Evolutionary conservation across 352 stramenopile genomes (phyloP).

Genomic region (Pythium pyrilobum): DNA sequence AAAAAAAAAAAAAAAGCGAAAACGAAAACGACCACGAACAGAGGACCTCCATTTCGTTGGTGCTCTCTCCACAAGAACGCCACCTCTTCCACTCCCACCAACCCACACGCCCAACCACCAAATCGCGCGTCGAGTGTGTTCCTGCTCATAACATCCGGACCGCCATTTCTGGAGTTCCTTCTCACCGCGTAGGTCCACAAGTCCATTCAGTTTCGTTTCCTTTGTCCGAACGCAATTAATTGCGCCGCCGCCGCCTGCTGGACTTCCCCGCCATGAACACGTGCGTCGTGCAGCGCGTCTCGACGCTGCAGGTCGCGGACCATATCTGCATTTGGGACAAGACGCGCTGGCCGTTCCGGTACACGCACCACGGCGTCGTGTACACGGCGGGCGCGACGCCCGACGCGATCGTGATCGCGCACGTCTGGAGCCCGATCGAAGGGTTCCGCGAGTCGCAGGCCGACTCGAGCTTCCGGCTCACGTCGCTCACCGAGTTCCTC

Average conservation of each 20-base stretch:
- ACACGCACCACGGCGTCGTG: slow-evolving; percentile 76
- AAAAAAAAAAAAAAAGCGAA: too few species aligned
- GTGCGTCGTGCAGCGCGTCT: slow-evolving; percentile 49
- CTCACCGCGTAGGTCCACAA: too few species aligned
- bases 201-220: background rate
- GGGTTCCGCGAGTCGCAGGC: slow-evolving; percentile 52
- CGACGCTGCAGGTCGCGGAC: slow-evolving; percentile 49
- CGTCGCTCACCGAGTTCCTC: slow-evolving; percentile 64
- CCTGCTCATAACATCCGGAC: too few species aligned
- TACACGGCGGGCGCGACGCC: slow-evolving; percentile 30
- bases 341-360: slow-evolving; percentile 66
- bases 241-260: background rate
- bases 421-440: slow-evolving; percentile 64
- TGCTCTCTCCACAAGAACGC: too few species aligned
- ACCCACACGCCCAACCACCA: too few species aligned
- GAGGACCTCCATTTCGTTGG: too few species aligned
- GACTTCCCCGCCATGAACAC: slow-evolving; percentile 39
- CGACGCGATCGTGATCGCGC: slow-evolving; percentile 53
- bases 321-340: slow-evolving; percentile 82
- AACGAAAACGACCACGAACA: too few species aligned
- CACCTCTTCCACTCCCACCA: too few species aligned
- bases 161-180: too few species aligned
- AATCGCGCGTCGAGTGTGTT: too few species aligned
- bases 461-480: slow-evolving; percentile 63
- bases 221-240: background rate